phyloP scores from a whole-genome alignment of 2,329 filamentous ascomycete species.

The Cercospora berteroae region DNA sequence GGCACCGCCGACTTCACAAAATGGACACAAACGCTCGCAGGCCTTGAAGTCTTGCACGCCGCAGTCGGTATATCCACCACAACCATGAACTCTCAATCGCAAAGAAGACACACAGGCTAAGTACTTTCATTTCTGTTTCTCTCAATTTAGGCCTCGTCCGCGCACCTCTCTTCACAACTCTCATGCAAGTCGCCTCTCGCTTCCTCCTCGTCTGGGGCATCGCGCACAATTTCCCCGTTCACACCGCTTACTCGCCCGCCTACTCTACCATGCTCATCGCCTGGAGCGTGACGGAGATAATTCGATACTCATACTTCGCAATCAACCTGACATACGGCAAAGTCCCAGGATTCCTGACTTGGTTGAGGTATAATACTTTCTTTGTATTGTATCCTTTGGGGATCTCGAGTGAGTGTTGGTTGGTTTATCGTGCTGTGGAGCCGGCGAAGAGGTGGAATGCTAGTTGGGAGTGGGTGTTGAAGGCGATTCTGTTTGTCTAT shows the following conservation, averaged over 20 bases:
- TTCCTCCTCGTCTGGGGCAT: slow-evolving; percentile 88
- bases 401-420: slow-evolving; percentile 79
- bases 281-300: slow-evolving; percentile 88
- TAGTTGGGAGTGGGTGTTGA: slow-evolving; percentile 59
- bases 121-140: slow-evolving; percentile 6
- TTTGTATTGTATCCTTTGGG: slow-evolving; percentile 89
- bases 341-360: slow-evolving; percentile 66
- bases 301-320: slow-evolving; percentile 90
- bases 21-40: slow-evolving; percentile 79
- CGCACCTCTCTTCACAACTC: slow-evolving; percentile 78
- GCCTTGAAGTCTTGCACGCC: slow-evolving; percentile 81
- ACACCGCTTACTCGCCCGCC: slow-evolving; percentile 56
- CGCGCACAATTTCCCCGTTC: slow-evolving; percentile 68
- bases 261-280: slow-evolving; percentile 80
- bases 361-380: slow-evolving; percentile 89
- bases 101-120: slow-evolving; percentile 12
- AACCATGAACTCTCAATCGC: not conserved
- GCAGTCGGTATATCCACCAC: slow-evolving; percentile 60
- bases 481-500: slow-evolving; percentile 69
- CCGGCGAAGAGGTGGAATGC: slow-evolving; percentile 55
- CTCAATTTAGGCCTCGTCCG: slow-evolving; percentile 69
- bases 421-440: slow-evolving; percentile 67
- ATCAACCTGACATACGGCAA: slow-evolving; percentile 59
- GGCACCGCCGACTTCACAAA: slow-evolving; percentile 66
- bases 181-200: slow-evolving; percentile 85